phyloP scores from a whole-genome alignment of 495 filamentous ascomycete species.

The Hyaloscypha hepaticicola region DNA sequence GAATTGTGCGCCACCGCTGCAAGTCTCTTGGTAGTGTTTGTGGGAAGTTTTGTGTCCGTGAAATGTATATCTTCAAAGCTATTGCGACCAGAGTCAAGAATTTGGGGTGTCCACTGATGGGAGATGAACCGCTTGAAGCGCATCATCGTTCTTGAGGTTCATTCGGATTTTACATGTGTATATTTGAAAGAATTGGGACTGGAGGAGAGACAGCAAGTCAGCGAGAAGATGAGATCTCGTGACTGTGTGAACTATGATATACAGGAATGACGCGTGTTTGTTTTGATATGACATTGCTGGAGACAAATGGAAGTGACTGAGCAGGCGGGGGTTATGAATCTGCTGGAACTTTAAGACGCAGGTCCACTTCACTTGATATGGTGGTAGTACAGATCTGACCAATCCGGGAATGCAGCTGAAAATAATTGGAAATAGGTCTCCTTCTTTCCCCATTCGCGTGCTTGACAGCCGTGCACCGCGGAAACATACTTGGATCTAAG shows the following conservation, averaged over 20 bases:
- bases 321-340: neutral
- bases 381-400: constrained; percentile 1
- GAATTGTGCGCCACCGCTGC: constrained; percentile 23
- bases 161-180: neutral
- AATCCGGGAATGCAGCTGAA: neutral
- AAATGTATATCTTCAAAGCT: neutral
- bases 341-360: neutral
- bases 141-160: constrained; percentile 16
- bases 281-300: constrained; percentile 16
- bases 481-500: constrained; percentile 14
- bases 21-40: constrained; percentile 6
- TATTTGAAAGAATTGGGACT: neutral
- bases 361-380: constrained; percentile 10
- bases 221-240: constrained; percentile 4
- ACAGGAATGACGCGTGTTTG: constrained; percentile 4
- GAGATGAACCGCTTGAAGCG: constrained; percentile 26
- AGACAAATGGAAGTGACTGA: constrained; percentile 1
- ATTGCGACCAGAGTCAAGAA: neutral
- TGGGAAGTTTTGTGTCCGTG: constrained; percentile 2
- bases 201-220: neutral
- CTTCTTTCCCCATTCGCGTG: constrained; percentile 11
- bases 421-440: neutral
- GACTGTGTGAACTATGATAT: constrained; percentile 1
- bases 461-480: constrained; percentile 22
- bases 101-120: constrained; percentile 16